Conservation (phyloP, 2,329 filamentous ascomycete genomes). For the Torrubiella hemipterigena region DNA sequence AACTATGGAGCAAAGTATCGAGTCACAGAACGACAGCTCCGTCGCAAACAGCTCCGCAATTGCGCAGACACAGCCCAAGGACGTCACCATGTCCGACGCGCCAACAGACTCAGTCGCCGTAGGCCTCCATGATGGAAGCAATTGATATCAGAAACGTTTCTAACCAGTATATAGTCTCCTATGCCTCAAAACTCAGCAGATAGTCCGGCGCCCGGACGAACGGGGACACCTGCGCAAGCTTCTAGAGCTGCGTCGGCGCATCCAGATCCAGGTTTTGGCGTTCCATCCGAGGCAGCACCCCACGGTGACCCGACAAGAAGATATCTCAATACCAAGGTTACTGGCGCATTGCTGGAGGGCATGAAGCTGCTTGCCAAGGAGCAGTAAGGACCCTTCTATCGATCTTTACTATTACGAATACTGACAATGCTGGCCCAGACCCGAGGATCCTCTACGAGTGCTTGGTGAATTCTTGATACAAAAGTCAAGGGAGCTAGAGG, state of each 20-base stretch:
- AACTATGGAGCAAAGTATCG: no score
- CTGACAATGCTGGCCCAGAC: constrained; percentile 30
- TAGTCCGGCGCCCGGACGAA: constrained; percentile 30
- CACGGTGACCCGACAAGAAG: constrained; percentile 59
- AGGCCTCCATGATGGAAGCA: constrained; percentile 8
- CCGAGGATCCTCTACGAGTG: constrained; percentile 54
- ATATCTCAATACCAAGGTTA: constrained; percentile 62
- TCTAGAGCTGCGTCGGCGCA: constrained; percentile 47
- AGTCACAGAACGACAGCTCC: no score
- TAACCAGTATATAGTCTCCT: constrained; percentile 22
- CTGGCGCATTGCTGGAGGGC: constrained; percentile 55
- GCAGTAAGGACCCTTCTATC: constrained; percentile 48
- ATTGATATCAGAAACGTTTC: constrained; percentile 1
- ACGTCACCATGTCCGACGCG: constrained; percentile 32
- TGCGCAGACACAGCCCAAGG: constrained; percentile 15
- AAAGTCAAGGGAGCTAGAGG: constrained; percentile 53
- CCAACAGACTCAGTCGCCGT: constrained; percentile 27
- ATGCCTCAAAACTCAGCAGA: constrained; percentile 22
- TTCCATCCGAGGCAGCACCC: constrained; percentile 46
- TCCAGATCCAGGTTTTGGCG: constrained; percentile 38
- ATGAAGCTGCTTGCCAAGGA: constrained; percentile 64
- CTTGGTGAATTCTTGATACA: constrained; percentile 61
- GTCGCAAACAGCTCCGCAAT: constrained; percentile 2
- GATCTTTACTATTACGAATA: no score
- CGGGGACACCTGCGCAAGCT: constrained; percentile 35